Evolutionary conservation across 2,329 filamentous ascomycete genomes (phyloP).

Genomic region (Teratosphaeria destructans): DNA sequence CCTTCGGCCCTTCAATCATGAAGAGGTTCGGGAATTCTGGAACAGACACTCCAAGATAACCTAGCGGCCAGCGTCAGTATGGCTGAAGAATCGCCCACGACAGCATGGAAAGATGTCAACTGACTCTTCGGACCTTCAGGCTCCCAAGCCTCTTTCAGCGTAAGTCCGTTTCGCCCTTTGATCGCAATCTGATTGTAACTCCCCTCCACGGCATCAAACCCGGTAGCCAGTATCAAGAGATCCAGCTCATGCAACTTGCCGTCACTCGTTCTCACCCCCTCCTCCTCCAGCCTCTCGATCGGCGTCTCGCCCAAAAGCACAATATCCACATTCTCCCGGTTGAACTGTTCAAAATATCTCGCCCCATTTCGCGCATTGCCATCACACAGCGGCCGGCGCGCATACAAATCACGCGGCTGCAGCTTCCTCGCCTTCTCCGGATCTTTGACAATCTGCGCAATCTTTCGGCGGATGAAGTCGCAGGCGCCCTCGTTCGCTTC

Average conservation of each 20-base stretch:
- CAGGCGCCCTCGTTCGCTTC: constrained; percentile 26
- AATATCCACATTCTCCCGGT: constrained; percentile 16
- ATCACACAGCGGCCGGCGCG: constrained; percentile 51
- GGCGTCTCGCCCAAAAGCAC: constrained; percentile 27
- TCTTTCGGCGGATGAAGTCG: constrained; percentile 26
- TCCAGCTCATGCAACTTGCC: constrained; percentile 17
- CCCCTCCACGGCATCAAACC: constrained; percentile 30
- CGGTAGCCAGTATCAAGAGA: constrained; percentile 32
- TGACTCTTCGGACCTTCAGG: constrained; percentile 19
- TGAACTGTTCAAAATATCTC: constrained; percentile 21
- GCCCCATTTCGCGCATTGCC: constrained; percentile 24
- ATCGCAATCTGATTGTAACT: constrained; percentile 24
- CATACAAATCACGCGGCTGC: constrained; percentile 49
- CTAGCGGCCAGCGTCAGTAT: constrained; percentile 5
- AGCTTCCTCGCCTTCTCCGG: constrained; percentile 33
- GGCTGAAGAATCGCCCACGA: not conserved
- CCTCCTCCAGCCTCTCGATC: constrained; percentile 32
- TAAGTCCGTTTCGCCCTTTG: constrained; percentile 18
- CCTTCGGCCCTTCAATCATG: constrained; percentile 31
- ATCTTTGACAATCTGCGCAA: constrained; percentile 12
- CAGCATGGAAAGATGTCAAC: not conserved
- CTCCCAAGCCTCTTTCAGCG: constrained; percentile 25
- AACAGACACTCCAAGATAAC: constrained; percentile 30
- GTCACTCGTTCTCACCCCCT: constrained; percentile 14
- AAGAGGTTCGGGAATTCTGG: constrained; percentile 37